These are phyloP conservation scores for Starmerella sirachaensis DNA, from an alignment of 805 yeast species.

Conservation along the genomic window DNA sequence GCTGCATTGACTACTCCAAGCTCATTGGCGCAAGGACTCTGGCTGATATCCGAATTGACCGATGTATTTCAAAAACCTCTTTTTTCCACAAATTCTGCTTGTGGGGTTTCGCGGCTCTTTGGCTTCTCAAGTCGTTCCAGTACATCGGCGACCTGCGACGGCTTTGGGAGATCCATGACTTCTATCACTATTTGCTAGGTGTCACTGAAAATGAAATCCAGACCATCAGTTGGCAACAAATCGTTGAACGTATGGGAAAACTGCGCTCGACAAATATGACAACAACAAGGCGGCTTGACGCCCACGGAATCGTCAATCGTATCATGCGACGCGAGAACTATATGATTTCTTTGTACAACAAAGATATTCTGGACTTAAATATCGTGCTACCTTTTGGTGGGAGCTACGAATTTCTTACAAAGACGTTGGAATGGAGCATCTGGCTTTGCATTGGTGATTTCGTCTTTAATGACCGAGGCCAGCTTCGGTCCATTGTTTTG, in stretches of 20 bases:
- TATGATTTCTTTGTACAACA: slow-evolving; percentile 78
- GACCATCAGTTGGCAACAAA: slow-evolving; percentile 85
- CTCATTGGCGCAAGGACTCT: slow-evolving; percentile 28
- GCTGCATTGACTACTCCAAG: slow-evolving; percentile 62
- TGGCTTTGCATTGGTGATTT: slow-evolving; percentile 78
- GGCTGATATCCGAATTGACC: slow-evolving; percentile 35
- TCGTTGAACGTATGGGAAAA: slow-evolving; percentile 61
- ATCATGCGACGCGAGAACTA: slow-evolving; percentile 94
- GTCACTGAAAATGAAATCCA: slow-evolving; percentile 74
- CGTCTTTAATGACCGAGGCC: slow-evolving; percentile 74
- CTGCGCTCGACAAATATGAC: slow-evolving; percentile 41
- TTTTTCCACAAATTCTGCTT: slow-evolving; percentile 45
- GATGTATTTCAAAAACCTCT: slow-evolving; percentile 38
- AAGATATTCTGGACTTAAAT: slow-evolving; percentile 55
- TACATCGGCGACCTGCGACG: slow-evolving; percentile 51
- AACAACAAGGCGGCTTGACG: slow-evolving; percentile 50
- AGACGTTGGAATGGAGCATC: slow-evolving; percentile 89
- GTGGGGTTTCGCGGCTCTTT: slow-evolving; percentile 43
- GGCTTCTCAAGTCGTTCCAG: slow-evolving; percentile 32
- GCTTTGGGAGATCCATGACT: slow-evolving; percentile 60
- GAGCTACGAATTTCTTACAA: slow-evolving; percentile 44
- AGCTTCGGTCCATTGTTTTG: slow-evolving; percentile 56
- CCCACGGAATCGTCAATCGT: slow-evolving; percentile 89
- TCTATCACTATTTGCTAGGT: slow-evolving; percentile 58
- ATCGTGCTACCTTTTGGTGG: slow-evolving; percentile 41